A percentile compares a stretch with the other conserved stretches of the same genome.
Conservation (phyloP, 805 yeast genomes). For the Wickerhamomyces sydowiorum region DNA sequence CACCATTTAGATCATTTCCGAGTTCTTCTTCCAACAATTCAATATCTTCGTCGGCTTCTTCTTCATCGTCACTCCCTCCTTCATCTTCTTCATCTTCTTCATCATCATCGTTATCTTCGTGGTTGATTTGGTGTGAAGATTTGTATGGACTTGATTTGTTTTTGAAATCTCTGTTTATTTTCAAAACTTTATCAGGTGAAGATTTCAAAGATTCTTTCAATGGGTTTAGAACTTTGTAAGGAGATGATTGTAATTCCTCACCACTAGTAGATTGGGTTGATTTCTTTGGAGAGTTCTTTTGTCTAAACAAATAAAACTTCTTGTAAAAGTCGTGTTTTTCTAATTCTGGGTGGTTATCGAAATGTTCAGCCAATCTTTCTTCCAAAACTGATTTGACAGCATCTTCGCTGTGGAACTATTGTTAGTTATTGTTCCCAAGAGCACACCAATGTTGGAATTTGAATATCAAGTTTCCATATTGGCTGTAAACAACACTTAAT, state of each 20-base stretch:
- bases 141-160: slow-evolving; percentile 19
- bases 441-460: too few relatives aligned
- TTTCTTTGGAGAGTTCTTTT: slow-evolving; percentile 23
- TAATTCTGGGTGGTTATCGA: slow-evolving; percentile 27
- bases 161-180: slow-evolving; percentile 15
- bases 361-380: slow-evolving; percentile 21
- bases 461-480: too few relatives aligned
- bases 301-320: slow-evolving; percentile 22
- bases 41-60: slow-evolving; percentile 4
- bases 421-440: slow-evolving; percentile 3
- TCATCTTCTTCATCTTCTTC: slow-evolving; percentile 5
- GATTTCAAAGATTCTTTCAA: slow-evolving; percentile 8
- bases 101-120: slow-evolving; percentile 11
- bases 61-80: slow-evolving; percentile 6
- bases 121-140: slow-evolving; percentile 9
- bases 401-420: slow-evolving; percentile 12
- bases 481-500: too few relatives aligned
- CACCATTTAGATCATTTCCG: too few relatives aligned
- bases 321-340: slow-evolving; percentile 16
- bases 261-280: slow-evolving; percentile 5
- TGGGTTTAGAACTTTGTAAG: slow-evolving; percentile 8
- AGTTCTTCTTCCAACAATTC: neutral
- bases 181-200: slow-evolving; percentile 17
- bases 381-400: slow-evolving; percentile 27
- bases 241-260: slow-evolving; percentile 3